phyloP scores from a whole-genome alignment of 2,329 filamentous ascomycete species.

The Aspergillus persii region DNA sequence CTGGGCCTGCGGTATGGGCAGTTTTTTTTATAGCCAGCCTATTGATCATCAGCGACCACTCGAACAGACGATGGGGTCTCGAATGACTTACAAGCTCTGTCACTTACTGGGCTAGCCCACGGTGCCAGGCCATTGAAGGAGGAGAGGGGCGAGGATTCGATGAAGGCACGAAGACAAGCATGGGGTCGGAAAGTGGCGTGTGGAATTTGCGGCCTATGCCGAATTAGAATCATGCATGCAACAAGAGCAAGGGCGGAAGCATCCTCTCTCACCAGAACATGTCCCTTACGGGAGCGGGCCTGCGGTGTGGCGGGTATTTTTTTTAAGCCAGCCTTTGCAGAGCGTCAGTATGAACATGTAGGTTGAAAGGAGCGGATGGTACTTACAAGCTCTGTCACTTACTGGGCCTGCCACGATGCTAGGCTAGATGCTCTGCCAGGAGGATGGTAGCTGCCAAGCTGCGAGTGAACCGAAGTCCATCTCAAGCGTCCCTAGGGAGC shows the following conservation, averaged over 20 bases:
- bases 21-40: conserved; percentile 19
- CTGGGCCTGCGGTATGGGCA: conserved; percentile 4
- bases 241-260: background rate
- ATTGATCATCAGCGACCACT: background rate
- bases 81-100: conserved; percentile 16
- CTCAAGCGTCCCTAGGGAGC: background rate
- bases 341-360: background rate
- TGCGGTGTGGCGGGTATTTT: conserved; percentile 4
- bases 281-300: background rate
- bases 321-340: conserved; percentile 17
- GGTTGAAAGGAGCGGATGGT: background rate
- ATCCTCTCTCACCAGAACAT: background rate
- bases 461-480: background rate
- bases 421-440: conserved; percentile 3
- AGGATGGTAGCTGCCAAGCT: background rate
- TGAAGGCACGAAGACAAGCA: background rate
- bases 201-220: background rate
- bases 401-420: conserved; percentile 19
- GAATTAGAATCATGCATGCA: background rate
- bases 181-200: background rate
- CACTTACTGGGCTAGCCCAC: conserved; percentile 20
- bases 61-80: background rate
- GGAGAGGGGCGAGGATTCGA: background rate
- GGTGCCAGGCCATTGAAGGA: conserved; percentile 5
- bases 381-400: conserved; percentile 18